Conservation (phyloP, 805 yeast species). For the Phaffomyces thermotolerans region DNA sequence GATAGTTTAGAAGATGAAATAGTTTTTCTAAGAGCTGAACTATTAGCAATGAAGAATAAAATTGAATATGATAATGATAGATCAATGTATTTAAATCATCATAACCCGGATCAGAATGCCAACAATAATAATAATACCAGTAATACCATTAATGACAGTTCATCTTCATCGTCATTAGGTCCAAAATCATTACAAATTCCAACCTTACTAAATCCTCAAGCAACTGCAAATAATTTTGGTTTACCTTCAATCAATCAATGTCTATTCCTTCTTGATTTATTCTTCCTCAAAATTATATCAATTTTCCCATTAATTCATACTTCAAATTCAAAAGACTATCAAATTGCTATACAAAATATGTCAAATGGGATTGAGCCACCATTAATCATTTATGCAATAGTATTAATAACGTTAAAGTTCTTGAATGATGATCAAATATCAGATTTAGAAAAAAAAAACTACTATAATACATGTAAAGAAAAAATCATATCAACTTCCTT, state of each 20-base stretch:
- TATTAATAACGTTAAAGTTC: constrained; percentile 17
- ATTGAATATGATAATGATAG: constrained; percentile 1
- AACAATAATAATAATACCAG: not conserved
- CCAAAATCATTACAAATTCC: constrained; percentile 13
- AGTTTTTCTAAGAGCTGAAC: constrained; percentile 5
- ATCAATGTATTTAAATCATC: not conserved
- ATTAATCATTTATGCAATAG: constrained; percentile 13
- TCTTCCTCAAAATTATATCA: constrained; percentile 15
- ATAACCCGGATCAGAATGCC: too few species aligned
- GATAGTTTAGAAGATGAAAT: constrained; percentile 15
- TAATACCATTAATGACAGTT: not conserved
- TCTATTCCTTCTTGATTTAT: constrained; percentile 13
- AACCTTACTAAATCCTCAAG: constrained; percentile 12
- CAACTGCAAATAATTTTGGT: constrained; percentile 1
- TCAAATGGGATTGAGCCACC: constrained; percentile 14
- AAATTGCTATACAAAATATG: constrained; percentile 4
- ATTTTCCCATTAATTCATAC: constrained; percentile 20
- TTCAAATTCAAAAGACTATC: constrained; percentile 9
- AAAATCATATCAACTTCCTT: constrained; percentile 15
- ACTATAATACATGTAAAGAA: constrained; percentile 15
- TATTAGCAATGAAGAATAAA: not conserved
- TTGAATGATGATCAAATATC: constrained; percentile 16
- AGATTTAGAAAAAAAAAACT: constrained; percentile 4
- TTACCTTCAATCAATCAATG: constrained; percentile 14
- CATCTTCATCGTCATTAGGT: constrained; percentile 2